A percentile compares a stretch with the other conserved stretches of the same genome.
Conservation (phyloP, 1,284 basidiomycete genomes). For the Pisolithus thermaeus region DNA sequence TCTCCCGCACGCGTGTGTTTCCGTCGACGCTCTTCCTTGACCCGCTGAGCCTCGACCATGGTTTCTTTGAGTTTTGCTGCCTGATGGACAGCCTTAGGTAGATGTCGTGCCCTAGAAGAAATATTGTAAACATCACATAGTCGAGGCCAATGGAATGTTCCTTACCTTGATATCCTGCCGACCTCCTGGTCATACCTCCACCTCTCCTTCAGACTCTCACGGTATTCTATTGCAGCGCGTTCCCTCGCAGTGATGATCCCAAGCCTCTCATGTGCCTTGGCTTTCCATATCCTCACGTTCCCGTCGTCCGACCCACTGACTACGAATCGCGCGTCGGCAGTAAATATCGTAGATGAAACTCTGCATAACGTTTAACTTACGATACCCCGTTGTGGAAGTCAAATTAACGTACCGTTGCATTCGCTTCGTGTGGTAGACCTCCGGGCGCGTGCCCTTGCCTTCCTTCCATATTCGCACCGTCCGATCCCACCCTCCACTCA, state of each 20-base stretch:
- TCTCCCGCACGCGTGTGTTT: constrained; percentile 83
- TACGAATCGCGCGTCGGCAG: constrained; percentile 89
- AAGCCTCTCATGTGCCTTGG: constrained; percentile 87
- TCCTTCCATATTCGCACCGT: constrained; percentile 93
- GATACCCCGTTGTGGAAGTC: neutral
- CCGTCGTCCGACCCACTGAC: constrained; percentile 95
- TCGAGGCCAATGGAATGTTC: constrained; percentile 7
- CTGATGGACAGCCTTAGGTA: constrained; percentile 89
- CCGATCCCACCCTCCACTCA: constrained; percentile 94
- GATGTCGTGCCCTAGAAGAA: constrained; percentile 65
- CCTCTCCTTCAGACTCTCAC: constrained; percentile 81
- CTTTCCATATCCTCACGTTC: constrained; percentile 96
- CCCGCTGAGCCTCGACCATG: constrained; percentile 85
- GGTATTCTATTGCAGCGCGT: constrained; percentile 88
- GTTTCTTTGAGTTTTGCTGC: constrained; percentile 85
- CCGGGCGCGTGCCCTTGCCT: constrained; percentile 76
- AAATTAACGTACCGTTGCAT: constrained; percentile 78
- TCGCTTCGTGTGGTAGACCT: constrained; percentile 97
- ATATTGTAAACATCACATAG: neutral
- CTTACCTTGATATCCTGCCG: constrained; percentile 74
- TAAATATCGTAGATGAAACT: constrained; percentile 73
- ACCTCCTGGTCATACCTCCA: constrained; percentile 88
- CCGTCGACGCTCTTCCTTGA: constrained; percentile 91
- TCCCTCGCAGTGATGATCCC: constrained; percentile 92
- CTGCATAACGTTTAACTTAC: constrained; percentile 35